Evolutionary conservation across 148 eudicot species (phyloP).

Genomic region (Rhododendron molle): DNA sequence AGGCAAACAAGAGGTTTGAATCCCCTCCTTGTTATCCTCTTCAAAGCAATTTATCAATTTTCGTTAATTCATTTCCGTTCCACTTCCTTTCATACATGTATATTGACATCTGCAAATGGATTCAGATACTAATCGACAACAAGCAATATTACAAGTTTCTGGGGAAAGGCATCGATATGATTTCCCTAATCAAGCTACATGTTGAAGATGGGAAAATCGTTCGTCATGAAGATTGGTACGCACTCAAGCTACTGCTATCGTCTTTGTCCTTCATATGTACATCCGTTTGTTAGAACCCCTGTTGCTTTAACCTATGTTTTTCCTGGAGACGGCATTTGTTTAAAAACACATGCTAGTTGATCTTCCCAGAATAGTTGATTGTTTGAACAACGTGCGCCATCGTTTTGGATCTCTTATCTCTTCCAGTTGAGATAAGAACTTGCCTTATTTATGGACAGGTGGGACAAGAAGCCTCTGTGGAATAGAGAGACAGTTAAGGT

Average conservation of each 20-base stretch:
- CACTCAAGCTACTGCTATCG: background rate
- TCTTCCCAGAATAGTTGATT: background rate
- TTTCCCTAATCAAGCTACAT: constrained; percentile 62
- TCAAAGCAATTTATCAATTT: background rate
- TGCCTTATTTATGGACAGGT: constrained; percentile 29
- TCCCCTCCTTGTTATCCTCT: background rate
- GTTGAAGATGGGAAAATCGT: constrained; percentile 62
- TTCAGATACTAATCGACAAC: constrained; percentile 76
- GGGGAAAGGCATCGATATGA: constrained; percentile 63
- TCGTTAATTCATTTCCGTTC: background rate
- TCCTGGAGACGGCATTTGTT: background rate
- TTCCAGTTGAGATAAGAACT: background rate
- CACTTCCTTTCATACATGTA: background rate
- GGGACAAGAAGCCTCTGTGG: constrained; percentile 76
- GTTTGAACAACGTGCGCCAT: background rate
- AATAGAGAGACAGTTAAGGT: constrained; percentile 47
- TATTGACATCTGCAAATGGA: background rate
- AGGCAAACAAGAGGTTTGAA: constrained; percentile 62
- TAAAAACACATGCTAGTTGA: background rate
- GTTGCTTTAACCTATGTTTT: background rate
- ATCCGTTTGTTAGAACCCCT: background rate
- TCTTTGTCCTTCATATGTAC: background rate
- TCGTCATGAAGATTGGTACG: constrained; percentile 82
- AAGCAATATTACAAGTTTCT: constrained; percentile 73
- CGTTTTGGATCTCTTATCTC: background rate